Conservation (phyloP, 1,284 basidiomycete genomes). For the Tilletiaria anomala region DNA sequence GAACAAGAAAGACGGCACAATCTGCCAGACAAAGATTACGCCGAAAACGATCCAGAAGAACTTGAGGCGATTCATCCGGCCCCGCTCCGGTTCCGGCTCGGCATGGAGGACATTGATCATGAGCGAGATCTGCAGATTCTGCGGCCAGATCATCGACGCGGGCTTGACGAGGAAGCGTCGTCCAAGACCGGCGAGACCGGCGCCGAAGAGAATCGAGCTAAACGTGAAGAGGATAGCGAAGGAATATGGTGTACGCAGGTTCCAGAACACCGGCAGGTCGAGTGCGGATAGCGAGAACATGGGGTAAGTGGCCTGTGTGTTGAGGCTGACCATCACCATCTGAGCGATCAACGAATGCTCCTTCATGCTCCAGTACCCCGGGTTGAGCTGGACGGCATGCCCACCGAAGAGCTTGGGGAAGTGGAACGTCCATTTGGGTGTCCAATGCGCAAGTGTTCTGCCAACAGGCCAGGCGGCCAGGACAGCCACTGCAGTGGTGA, state of each 20-base stretch:
- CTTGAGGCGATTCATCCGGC: constrained; percentile 9
- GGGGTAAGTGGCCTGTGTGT: neutral
- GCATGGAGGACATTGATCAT: constrained; percentile 86
- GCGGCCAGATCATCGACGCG: constrained; percentile 7
- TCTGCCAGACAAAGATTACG: constrained; percentile 21
- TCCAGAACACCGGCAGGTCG: neutral
- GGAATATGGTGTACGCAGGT: neutral
- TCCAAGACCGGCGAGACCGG: constrained; percentile 27
- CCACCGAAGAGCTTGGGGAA: neutral
- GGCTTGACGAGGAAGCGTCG: constrained; percentile 30
- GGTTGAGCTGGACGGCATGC: neutral
- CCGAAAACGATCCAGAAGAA: constrained; percentile 21
- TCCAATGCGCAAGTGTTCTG: neutral
- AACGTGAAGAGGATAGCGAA: neutral
- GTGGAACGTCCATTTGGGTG: neutral
- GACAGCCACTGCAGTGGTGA: neutral
- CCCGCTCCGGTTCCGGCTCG: constrained; percentile 47
- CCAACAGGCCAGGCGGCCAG: neutral
- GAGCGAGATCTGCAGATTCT: constrained; percentile 70
- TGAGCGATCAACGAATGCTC: neutral
- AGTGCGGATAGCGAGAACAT: neutral
- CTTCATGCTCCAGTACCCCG: neutral
- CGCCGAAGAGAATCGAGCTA: constrained; percentile 18
- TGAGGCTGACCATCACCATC: neutral
- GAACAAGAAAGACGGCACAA: constrained; percentile 54